Conservation (phyloP, 139 green algal species). For the Mychonastes homosphaera region DNA sequence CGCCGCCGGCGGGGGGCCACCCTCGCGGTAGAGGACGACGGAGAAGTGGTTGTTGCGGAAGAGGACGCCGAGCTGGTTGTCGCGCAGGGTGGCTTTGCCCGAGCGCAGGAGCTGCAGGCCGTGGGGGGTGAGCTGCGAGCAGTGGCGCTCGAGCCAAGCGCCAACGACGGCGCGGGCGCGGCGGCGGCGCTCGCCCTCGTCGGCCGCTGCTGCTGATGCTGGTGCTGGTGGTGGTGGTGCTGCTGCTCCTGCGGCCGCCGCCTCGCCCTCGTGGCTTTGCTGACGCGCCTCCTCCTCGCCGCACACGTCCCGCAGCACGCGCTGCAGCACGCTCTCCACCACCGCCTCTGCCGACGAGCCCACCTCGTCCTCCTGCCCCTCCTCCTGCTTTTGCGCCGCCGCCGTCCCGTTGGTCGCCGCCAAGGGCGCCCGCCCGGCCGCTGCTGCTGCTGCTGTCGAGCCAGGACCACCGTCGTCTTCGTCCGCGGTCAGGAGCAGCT, state of each 20-base stretch:
- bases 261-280: background rate
- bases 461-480: too few species aligned
- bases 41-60: slow-evolving; percentile 96
- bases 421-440: background rate
- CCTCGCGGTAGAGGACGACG: slow-evolving; percentile 62
- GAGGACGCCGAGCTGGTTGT: slow-evolving; percentile 73
- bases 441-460: slow-evolving; percentile 2
- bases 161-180: slow-evolving; percentile 11
- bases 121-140: slow-evolving; percentile 72
- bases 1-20: too few species aligned
- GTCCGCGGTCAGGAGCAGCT: slow-evolving; percentile 9
- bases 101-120: slow-evolving; percentile 51
- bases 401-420: background rate
- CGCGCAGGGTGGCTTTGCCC: slow-evolving; percentile 36
- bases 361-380: background rate
- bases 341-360: background rate
- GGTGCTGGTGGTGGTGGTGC: slow-evolving; percentile 3
- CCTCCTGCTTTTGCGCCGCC: background rate
- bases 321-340: background rate
- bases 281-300: too few species aligned
- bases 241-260: background rate
- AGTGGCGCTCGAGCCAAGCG: slow-evolving; percentile 67
- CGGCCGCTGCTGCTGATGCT: slow-evolving; percentile 1
- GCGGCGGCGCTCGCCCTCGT: background rate
- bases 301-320: too few species aligned